A percentile compares a stretch with the other conserved stretches of the same genome.
phyloP scores from a whole-genome alignment of 768 basidiomycete species.

The Dictyophora rubrovolvata region DNA sequence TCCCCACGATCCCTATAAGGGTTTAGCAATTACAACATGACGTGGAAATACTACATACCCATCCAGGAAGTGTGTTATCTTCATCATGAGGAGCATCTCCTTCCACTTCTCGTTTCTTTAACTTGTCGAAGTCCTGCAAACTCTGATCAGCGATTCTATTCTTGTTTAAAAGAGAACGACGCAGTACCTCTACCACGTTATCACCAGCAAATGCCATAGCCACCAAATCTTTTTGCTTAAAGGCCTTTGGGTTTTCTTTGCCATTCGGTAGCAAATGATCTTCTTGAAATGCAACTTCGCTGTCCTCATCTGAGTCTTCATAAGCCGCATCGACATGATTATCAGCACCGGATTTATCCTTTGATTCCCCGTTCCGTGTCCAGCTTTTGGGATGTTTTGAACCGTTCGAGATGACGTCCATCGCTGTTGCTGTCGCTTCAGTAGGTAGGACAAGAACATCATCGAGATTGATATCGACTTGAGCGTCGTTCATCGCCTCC shows the following conservation, averaged over 20 bases:
- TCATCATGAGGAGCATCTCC: constrained; percentile 80
- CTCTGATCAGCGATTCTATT: neutral
- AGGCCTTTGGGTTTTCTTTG: constrained; percentile 51
- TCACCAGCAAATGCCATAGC: constrained; percentile 95
- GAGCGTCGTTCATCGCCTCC: constrained; percentile 60
- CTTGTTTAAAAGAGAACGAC: neutral
- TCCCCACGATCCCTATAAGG: constrained; percentile 78
- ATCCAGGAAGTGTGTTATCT: constrained; percentile 88
- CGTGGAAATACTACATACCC: constrained; percentile 47
- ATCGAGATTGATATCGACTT: constrained; percentile 64
- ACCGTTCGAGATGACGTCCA: constrained; percentile 16
- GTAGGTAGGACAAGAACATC: constrained; percentile 29
- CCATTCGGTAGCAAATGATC: constrained; percentile 28
- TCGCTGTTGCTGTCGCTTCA: constrained; percentile 12
- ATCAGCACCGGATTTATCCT: constrained; percentile 12
- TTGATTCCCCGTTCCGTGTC: neutral
- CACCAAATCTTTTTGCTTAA: constrained; percentile 87
- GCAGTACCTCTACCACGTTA: constrained; percentile 78
- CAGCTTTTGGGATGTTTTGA: constrained; percentile 11
- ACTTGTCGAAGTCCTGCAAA: constrained; percentile 70
- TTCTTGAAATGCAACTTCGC: constrained; percentile 67
- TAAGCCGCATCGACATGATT: constrained; percentile 21
- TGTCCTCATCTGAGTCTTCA: constrained; percentile 44
- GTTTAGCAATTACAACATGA: neutral
- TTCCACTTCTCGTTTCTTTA: constrained; percentile 73